Evolutionary conservation across 441 rosid species (phyloP).

Genomic region (Geranium incanum): DNA sequence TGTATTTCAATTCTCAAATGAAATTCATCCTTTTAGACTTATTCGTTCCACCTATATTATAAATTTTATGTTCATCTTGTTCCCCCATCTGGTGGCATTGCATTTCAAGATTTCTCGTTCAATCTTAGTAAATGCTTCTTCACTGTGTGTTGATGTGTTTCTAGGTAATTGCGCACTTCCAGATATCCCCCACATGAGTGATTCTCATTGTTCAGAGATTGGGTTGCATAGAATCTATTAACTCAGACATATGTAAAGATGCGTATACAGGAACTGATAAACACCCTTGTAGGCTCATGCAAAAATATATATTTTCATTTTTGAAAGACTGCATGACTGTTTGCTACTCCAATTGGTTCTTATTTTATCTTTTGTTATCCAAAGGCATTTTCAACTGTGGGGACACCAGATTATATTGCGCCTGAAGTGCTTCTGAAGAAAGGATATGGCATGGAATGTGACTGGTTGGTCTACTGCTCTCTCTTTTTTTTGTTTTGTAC

Average conservation of each 20-base stretch:
- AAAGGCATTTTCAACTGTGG: constrained; percentile 97
- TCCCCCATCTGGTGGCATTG: neutral
- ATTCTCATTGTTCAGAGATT: neutral
- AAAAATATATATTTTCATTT: neutral
- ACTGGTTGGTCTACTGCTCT: constrained; percentile 55
- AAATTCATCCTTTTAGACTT: neutral
- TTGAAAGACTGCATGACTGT: neutral
- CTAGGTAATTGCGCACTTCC: constrained; percentile 5
- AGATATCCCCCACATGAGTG: neutral
- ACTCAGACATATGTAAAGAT: neutral
- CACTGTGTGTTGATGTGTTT: neutral
- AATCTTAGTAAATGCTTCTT: neutral
- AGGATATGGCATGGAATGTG: constrained; percentile 99
- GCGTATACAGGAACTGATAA: neutral
- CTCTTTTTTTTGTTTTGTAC: neutral
- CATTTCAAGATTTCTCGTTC: neutral
- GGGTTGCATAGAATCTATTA: neutral
- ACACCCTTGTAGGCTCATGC: neutral
- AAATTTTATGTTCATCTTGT: neutral
- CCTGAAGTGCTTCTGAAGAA: constrained; percentile 96
- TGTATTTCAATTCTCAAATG: constrained; percentile 10
- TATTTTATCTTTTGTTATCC: constrained; percentile 17
- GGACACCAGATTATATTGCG: constrained; percentile 98
- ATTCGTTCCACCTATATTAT: neutral
- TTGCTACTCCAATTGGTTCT: constrained; percentile 14